Percentiles rank a stretch among this genome's conserved stretches.
These are phyloP conservation scores for Pterocarpus santalinus DNA, from an alignment of 306 rosid species.

Conservation along the genomic window DNA sequence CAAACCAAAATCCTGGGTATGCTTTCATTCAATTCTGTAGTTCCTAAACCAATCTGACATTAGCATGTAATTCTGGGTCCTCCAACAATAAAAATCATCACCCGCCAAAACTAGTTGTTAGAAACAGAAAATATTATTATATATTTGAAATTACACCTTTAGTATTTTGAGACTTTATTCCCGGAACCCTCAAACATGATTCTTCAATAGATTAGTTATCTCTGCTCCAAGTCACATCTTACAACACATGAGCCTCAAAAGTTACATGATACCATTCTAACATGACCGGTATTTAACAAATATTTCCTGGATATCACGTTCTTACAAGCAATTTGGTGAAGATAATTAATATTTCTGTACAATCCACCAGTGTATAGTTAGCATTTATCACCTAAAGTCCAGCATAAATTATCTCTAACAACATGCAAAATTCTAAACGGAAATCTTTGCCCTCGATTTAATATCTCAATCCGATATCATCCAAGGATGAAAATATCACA, in stretches of 20 bases:
- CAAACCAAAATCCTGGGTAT: background rate
- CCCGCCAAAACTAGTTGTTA: background rate
- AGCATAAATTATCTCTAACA: background rate
- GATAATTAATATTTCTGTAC: background rate
- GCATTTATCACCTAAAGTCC: conserved; percentile 14
- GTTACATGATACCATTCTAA: background rate
- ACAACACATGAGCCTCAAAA: background rate
- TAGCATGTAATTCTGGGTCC: background rate
- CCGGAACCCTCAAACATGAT: conserved; percentile 10
- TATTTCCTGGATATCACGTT: background rate
- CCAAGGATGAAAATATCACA: background rate
- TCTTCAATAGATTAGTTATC: background rate
- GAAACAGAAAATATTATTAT: conserved; percentile 17
- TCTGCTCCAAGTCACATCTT: background rate
- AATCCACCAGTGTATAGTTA: too few relatives aligned
- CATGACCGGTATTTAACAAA: background rate
- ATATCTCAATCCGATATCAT: conserved; percentile 2
- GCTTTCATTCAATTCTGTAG: background rate
- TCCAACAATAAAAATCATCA: conserved; percentile 7
- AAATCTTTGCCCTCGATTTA: background rate
- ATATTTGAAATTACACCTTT: background rate
- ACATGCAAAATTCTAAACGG: background rate
- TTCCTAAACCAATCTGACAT: conserved; percentile 31
- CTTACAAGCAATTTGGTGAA: background rate
- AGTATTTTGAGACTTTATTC: background rate